Evolutionary conservation across 768 basidiomycete genomes (phyloP).

Genomic region (Kwoniella sp.): DNA sequence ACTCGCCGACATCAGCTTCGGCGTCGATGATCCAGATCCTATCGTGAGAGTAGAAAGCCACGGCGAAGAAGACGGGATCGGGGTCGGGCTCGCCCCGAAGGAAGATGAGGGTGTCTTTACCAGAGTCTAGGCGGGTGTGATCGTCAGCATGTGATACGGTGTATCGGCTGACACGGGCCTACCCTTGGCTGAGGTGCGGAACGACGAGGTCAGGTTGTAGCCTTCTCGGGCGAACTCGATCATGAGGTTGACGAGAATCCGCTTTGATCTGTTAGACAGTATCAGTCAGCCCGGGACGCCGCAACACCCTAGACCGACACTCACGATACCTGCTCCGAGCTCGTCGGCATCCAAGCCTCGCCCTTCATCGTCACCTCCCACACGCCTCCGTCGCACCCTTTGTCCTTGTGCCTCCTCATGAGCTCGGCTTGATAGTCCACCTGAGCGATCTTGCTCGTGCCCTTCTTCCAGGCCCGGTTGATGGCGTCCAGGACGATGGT

Average conservation of each 20-base stretch:
- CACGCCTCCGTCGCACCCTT: constrained; percentile 39
- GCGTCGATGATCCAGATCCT: constrained; percentile 45
- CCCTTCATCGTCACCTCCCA: constrained; percentile 40
- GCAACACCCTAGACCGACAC: constrained; percentile 4
- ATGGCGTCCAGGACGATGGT: constrained; percentile 30
- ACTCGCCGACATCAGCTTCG: constrained; percentile 41
- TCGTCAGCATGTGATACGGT: not conserved
- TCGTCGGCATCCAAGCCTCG: constrained; percentile 35
- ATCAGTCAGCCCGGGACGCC: not conserved
- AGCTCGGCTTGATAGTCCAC: constrained; percentile 39
- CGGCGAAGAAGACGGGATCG: constrained; percentile 41
- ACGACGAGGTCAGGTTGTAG: constrained; percentile 32
- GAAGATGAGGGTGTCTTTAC: constrained; percentile 42
- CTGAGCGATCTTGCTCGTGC: constrained; percentile 23
- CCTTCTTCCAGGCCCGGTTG: constrained; percentile 30
- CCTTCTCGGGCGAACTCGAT: constrained; percentile 41
- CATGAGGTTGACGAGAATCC: constrained; percentile 39
- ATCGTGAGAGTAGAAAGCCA: constrained; percentile 38
- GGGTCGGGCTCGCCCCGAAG: constrained; percentile 35
- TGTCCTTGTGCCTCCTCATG: constrained; percentile 35
- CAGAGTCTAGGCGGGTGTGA: constrained; percentile 25
- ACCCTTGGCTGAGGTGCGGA: constrained; percentile 41
- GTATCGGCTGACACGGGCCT: not conserved
- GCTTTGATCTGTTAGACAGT: constrained; percentile 22
- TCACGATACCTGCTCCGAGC: constrained; percentile 37